phyloP scores from a whole-genome alignment of 768 basidiomycete genomes.

The Leucogyrophana mollusca region DNA sequence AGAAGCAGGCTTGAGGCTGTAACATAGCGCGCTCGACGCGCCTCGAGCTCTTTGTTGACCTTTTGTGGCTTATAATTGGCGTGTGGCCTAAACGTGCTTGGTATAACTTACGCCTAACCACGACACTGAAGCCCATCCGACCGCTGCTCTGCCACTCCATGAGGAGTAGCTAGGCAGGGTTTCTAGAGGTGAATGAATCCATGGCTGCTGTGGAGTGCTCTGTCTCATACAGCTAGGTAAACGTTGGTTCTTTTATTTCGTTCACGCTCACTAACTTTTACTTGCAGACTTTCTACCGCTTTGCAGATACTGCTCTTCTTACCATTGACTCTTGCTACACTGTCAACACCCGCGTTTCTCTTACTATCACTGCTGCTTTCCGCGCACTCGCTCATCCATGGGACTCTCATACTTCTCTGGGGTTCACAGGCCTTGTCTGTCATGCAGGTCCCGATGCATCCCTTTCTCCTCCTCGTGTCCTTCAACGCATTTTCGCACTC shows the following conservation, averaged over 20 bases:
- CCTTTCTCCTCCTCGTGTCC: constrained; percentile 80
- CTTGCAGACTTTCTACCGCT: constrained; percentile 65
- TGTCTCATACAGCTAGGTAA: constrained; percentile 64
- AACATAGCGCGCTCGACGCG: no score
- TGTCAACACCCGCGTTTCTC: constrained; percentile 78
- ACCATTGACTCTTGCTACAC: constrained; percentile 80
- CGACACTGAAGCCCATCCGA: no score
- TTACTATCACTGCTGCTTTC: constrained; percentile 78
- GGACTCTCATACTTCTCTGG: constrained; percentile 71
- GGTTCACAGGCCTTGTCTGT: constrained; percentile 70
- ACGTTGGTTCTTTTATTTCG: constrained; percentile 7
- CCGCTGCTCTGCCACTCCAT: no score
- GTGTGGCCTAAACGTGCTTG: no score
- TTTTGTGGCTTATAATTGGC: no score
- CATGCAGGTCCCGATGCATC: constrained; percentile 83
- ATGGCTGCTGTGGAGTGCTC: constrained; percentile 66
- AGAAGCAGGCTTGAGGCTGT: no score
- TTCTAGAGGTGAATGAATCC: constrained; percentile 38
- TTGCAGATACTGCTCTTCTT: constrained; percentile 82
- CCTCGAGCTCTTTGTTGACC: no score
- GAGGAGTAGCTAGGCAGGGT: no score
- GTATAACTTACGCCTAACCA: no score
- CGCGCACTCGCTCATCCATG: constrained; percentile 77
- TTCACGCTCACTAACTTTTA: constrained; percentile 5
- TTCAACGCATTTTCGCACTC: constrained; percentile 81